Conservation (phyloP, 1,284 basidiomycete genomes). For the Xanthoconium separans region DNA sequence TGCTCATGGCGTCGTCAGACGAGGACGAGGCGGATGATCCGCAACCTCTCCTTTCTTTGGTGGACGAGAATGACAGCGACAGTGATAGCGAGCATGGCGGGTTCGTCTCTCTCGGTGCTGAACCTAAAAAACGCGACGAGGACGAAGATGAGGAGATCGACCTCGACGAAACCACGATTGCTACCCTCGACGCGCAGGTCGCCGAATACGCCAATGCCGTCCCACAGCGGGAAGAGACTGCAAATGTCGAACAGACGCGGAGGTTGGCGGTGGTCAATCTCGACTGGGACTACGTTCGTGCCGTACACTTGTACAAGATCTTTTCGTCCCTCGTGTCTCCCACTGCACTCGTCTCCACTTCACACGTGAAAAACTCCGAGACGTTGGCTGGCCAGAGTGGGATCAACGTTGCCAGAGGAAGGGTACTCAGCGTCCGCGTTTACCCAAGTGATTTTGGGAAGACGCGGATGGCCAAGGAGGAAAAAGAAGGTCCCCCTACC, state of each 20-base stretch:
- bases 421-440: conserved; percentile 74
- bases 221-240: conserved; percentile 37
- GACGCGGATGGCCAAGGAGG: conserved; percentile 84
- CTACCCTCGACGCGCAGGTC: conserved; percentile 74
- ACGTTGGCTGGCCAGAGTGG: conserved; percentile 14
- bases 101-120: conserved; percentile 50
- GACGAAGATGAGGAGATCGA: conserved; percentile 53
- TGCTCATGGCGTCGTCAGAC: conserved; percentile 85
- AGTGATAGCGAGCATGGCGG: conserved; percentile 45
- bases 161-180: conserved; percentile 73
- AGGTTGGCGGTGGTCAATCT: conserved; percentile 93
- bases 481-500: conserved; percentile 85
- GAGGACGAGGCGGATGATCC: conserved; percentile 57
- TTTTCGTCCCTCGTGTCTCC: conserved; percentile 85
- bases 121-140: conserved; percentile 29
- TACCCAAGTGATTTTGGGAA: conserved; percentile 96
- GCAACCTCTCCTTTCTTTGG: conserved; percentile 30
- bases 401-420: conserved; percentile 49
- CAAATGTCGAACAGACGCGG: conserved; percentile 52
- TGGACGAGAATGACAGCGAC: conserved; percentile 39
- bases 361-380: neutral
- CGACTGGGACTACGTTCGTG: conserved; percentile 97
- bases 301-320: conserved; percentile 89
- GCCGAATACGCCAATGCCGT: conserved; percentile 52
- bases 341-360: conserved; percentile 36